Evolutionary conservation across 2,329 filamentous ascomycete genomes (phyloP), one percentile per base, ranked within the genome.

Genomic region (Teratosphaeria pseudoeucalypti): DNA sequence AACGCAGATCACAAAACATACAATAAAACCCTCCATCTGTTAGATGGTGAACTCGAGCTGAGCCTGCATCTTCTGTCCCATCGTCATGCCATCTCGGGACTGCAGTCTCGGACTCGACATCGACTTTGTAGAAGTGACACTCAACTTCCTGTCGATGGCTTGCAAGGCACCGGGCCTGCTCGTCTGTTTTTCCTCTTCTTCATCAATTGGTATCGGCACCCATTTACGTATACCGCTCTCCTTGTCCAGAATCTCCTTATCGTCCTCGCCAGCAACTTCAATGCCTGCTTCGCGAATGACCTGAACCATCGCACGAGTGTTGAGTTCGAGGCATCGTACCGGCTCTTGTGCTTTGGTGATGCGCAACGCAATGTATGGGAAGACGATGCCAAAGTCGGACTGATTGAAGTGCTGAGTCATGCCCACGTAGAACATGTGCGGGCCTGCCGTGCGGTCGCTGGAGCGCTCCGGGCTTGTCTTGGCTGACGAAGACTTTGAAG

Each of bases 261-360:
- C 77, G 19, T 67, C 60, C 4, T 67, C 67, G 39, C 73, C 75
- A 3, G 75, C 75, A 3, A 80, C 72, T 61, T 77, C 72, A 1
- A 74, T 66, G 0, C 74, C 73, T 12, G 66, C 67, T 34, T 78
- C 72, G n/a, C 78, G 67, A 49, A 89, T 72, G 79, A 89, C 63
- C 77, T 97, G 68, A 85, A 96, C 74, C 73, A 96, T 67, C 81
- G 96, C 62, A 74, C 96, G 62, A 82, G 90, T 49, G 85, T 97
- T 75, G 84, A 99, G 78, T 75, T 94, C 69, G 81, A 96, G 74
- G 84, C 96, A 70, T 86, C 90, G 56, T 76, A 96, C 69, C 76
- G 94, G 70, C 75, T 91, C 70, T 76, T 96, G 75, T 0, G 78
- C 78, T 58, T 80, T 79, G 59, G 79, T 77, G 11, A 80, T 69